These are phyloP conservation scores for Yamadazyma oceani DNA, from an alignment of 1,139 yeast species.

Conservation along the genomic window DNA sequence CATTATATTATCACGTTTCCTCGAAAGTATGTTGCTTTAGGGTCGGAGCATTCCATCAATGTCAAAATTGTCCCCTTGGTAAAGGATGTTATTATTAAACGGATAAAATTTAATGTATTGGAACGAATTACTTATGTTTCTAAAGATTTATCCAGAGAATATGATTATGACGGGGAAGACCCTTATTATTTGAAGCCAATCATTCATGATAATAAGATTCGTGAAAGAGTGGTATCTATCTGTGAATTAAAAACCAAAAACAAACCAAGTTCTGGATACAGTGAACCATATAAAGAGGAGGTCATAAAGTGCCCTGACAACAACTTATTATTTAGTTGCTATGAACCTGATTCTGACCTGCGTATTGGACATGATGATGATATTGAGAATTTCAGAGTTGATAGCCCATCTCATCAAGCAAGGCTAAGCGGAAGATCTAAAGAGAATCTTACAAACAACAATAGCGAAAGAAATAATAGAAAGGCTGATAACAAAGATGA, in stretches of 20 bases:
- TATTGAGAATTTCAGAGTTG: conserved; percentile 15
- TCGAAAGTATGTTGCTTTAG: conserved; percentile 69
- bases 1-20: conserved; percentile 80
- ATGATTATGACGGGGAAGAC: conserved; percentile 55
- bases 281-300: conserved; percentile 60
- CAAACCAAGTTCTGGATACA: conserved; percentile 31
- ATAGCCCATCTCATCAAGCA: conserved; percentile 6
- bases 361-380: conserved; percentile 12
- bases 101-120: conserved; percentile 69
- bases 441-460: conserved; percentile 5
- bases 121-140: conserved; percentile 73
- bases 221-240: conserved; percentile 57
- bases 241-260: conserved; percentile 62
- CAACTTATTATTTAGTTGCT: conserved; percentile 59
- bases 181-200: conserved; percentile 29
- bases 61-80: conserved; percentile 74
- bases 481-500: neutral
- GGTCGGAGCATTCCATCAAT: conserved; percentile 59
- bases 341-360: conserved; percentile 28
- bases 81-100: conserved; percentile 64
- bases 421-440: neutral
- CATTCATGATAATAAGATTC: conserved; percentile 25
- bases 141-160: conserved; percentile 52
- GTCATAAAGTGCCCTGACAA: conserved; percentile 59
- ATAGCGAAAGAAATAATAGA: conserved; percentile 2